Percentiles rank a stretch among this genome's conserved stretches.
Evolutionary conservation across 148 eudicot species (phyloP).

Genomic region (Diospyros kaki): DNA sequence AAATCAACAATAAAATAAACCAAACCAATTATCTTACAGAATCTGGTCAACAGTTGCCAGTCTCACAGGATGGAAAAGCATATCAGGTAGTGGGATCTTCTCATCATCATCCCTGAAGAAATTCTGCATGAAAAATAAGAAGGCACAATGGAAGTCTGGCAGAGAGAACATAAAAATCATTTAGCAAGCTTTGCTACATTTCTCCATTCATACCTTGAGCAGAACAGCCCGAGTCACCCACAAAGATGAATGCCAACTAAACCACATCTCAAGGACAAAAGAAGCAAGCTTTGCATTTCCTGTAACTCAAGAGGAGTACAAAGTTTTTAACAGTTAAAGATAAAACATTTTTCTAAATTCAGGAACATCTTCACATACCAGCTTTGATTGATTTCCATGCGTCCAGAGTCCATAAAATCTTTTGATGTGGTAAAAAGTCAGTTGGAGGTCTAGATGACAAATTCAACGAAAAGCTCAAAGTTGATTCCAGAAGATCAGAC

Average conservation of each 20-base stretch:
- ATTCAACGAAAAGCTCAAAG: slow-evolving; percentile 42
- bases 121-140: slow-evolving; percentile 29
- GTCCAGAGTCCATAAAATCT: slow-evolving; percentile 62
- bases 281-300: slow-evolving; percentile 45
- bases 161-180: background rate
- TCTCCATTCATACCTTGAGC: slow-evolving; percentile 37
- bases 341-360: background rate
- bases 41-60: slow-evolving; percentile 36
- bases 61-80: slow-evolving; percentile 58
- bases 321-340: background rate
- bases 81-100: slow-evolving; percentile 40
- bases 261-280: slow-evolving; percentile 80
- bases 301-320: slow-evolving; percentile 29
- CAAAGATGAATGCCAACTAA: slow-evolving; percentile 81
- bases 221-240: slow-evolving; percentile 45
- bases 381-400: slow-evolving; percentile 45
- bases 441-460: slow-evolving; percentile 74
- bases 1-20: background rate
- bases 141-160: background rate
- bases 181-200: background rate
- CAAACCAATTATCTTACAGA: slow-evolving; percentile 35
- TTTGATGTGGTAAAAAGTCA: slow-evolving; percentile 72
- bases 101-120: slow-evolving; percentile 16
- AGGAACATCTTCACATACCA: slow-evolving; percentile 40
- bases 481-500: slow-evolving; percentile 35